phyloP scores from a whole-genome alignment of 2,329 filamentous ascomycete species.

The Achaetomium macrosporum region DNA sequence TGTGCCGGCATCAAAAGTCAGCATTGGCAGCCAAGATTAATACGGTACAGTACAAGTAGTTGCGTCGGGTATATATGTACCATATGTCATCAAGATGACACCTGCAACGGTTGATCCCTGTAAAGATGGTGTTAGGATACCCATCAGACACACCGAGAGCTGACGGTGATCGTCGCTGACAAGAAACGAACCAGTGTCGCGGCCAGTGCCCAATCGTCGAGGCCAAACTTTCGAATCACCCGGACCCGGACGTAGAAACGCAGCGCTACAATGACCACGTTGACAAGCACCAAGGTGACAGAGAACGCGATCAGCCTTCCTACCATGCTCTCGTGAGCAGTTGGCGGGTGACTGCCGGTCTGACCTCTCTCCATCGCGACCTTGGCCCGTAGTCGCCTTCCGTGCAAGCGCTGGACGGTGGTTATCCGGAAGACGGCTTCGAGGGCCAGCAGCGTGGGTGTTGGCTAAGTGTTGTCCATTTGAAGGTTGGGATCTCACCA shows the following conservation, averaged over 20 bases:
- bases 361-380: background rate
- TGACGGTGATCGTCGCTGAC: background rate
- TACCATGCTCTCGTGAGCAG: background rate
- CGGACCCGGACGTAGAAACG: constrained; percentile 5
- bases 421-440: too few species aligned
- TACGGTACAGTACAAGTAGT: too few species aligned
- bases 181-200: background rate
- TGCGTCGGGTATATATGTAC: background rate
- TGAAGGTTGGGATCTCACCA: too few species aligned
- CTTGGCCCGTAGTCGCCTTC: too few species aligned
- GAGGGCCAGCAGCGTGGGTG: too few species aligned
- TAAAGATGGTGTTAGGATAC: background rate
- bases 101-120: background rate
- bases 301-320: background rate
- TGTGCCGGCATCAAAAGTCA: background rate
- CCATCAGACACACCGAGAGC: background rate
- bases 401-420: too few species aligned
- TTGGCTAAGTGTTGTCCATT: too few species aligned
- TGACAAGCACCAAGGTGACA: background rate
- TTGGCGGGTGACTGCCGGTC: background rate
- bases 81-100: background rate
- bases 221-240: constrained; percentile 3
- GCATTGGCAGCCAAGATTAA: too few species aligned
- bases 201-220: background rate
- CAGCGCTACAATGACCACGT: background rate